These are phyloP conservation scores for Nigrospora osmanthi DNA, from an alignment of 2,329 filamentous ascomycete genomes.

Conservation along the genomic window DNA sequence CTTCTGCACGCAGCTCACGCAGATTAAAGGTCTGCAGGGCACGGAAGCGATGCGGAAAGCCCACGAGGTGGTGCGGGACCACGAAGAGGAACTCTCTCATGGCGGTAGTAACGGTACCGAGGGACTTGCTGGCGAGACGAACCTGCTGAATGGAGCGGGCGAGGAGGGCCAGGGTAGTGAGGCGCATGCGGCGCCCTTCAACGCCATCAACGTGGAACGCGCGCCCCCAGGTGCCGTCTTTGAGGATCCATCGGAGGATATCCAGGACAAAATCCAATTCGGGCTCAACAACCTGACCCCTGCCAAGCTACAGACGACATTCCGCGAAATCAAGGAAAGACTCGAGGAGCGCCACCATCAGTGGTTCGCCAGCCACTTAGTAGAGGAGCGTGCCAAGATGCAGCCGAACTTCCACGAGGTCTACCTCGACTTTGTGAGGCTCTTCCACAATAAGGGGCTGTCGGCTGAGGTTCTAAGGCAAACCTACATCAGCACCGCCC, in stretches of 20 bases:
- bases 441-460: slow-evolving; percentile 70
- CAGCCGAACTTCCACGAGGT: slow-evolving; percentile 94
- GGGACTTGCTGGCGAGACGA: slow-evolving; percentile 33
- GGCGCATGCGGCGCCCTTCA: slow-evolving; percentile 62
- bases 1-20: slow-evolving; percentile 78
- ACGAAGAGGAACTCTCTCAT: slow-evolving; percentile 52
- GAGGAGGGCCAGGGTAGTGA: slow-evolving; percentile 56
- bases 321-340: slow-evolving; percentile 70
- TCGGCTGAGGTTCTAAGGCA: slow-evolving; percentile 89
- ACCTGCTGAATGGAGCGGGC: slow-evolving; percentile 60
- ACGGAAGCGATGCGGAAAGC: slow-evolving; percentile 81
- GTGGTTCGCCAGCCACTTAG: slow-evolving; percentile 93
- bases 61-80: slow-evolving; percentile 67
- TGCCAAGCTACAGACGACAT: slow-evolving; percentile 77
- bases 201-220: slow-evolving; percentile 69
- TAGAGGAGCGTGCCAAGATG: slow-evolving; percentile 93
- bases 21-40: slow-evolving; percentile 72
- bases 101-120: slow-evolving; percentile 31
- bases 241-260: slow-evolving; percentile 75
- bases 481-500: slow-evolving; percentile 79
- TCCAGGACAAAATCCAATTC: slow-evolving; percentile 91
- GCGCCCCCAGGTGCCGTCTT: slow-evolving; percentile 51
- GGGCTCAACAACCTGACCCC: slow-evolving; percentile 95
- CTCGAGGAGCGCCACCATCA: slow-evolving; percentile 78
- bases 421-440: slow-evolving; percentile 81